Percentiles rank a stretch among this genome's conserved stretches.
Conservation (phyloP, 164 flowering plant species). For the Chloranthus sessilifolius region DNA sequence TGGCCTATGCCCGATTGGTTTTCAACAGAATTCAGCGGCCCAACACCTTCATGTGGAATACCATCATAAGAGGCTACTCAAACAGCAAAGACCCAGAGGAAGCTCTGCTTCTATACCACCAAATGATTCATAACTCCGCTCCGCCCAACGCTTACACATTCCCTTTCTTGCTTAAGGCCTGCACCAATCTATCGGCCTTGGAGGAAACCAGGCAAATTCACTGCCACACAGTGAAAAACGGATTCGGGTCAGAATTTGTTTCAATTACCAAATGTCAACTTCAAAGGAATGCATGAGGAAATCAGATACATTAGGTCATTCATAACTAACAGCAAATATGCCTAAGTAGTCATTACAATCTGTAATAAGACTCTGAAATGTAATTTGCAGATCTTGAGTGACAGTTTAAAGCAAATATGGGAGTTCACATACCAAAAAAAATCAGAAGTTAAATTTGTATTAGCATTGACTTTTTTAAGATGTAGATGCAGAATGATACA, state of each 20-base stretch:
- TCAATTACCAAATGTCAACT: no score
- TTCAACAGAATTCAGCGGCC: neutral
- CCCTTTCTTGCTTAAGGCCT: neutral
- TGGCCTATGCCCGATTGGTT: neutral
- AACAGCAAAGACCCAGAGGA: neutral
- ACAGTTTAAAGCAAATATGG: no score
- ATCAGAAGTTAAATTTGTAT: no score
- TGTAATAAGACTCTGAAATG: no score
- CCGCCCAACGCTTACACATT: neutral
- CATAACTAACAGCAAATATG: no score
- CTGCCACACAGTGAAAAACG: neutral
- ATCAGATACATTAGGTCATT: no score
- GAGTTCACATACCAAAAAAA: no score
- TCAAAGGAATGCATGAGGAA: no score
- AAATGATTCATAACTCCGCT: neutral
- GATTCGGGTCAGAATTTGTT: neutral
- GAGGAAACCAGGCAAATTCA: neutral
- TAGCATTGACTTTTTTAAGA: no score
- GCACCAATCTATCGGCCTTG: neutral
- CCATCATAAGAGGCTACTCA: slow-evolving; percentile 5
- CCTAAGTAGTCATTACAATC: no score
- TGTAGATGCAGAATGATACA: neutral
- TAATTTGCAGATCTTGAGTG: no score
- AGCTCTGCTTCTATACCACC: neutral
- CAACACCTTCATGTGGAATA: neutral